Percentiles rank a stretch among this genome's conserved stretches.
Evolutionary conservation across 2,329 filamentous ascomycete species (phyloP).

Genomic region (Alternaria burnsii): DNA sequence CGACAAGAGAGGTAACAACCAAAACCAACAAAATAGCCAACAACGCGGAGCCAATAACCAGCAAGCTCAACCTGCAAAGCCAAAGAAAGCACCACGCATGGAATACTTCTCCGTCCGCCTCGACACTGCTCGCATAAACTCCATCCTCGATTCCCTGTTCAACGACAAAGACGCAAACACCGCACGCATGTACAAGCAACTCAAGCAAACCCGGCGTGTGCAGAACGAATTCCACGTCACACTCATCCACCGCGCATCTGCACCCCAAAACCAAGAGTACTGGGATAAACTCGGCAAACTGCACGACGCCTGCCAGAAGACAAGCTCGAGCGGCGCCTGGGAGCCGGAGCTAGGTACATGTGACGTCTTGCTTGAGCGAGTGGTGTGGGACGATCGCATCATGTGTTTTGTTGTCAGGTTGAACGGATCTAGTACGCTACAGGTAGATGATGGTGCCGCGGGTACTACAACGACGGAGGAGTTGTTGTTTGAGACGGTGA

Average conservation of each 20-base stretch:
- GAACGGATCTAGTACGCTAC: conserved; percentile 38
- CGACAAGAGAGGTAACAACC: conserved; percentile 38
- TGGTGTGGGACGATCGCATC: conserved; percentile 85
- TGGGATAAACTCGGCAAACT: conserved; percentile 78
- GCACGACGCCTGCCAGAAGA: conserved; percentile 52
- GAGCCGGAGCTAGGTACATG: conserved; percentile 69
- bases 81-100: conserved; percentile 60
- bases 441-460: conserved; percentile 24
- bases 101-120: conserved; percentile 73
- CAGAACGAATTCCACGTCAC: conserved; percentile 94
- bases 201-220: conserved; percentile 76
- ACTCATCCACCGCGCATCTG: conserved; percentile 79
- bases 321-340: conserved; percentile 50
- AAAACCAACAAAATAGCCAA: conserved; percentile 33
- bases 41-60: conserved; percentile 44
- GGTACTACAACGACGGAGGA: conserved; percentile 56
- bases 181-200: conserved; percentile 75
- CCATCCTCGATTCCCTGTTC: conserved; percentile 76
- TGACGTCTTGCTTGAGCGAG: conserved; percentile 67
- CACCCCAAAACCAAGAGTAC: conserved; percentile 69
- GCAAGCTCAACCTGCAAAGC: conserved; percentile 47
- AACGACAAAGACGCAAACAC: conserved; percentile 61
- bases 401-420: conserved; percentile 89
- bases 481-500: conserved; percentile 68
- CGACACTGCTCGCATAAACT: conserved; percentile 59